A percentile compares a stretch with the other conserved stretches of the same genome.
phyloP scores from a whole-genome alignment of 148 eudicot species.

The Rhododendron vialii region DNA sequence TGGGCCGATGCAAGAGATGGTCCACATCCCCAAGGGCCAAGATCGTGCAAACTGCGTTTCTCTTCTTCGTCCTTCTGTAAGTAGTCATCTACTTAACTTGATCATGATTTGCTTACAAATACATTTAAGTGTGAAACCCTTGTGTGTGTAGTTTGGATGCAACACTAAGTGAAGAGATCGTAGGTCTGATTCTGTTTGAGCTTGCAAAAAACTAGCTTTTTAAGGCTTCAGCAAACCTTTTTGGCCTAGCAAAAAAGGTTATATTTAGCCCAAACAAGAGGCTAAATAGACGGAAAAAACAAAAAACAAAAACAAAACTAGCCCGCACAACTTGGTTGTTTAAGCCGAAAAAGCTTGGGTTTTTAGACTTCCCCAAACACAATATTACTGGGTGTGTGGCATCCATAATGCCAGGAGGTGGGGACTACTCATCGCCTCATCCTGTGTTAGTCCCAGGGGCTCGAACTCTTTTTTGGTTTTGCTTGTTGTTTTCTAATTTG shows the following conservation, averaged over 20 bases:
- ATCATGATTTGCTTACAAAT: too few relatives aligned
- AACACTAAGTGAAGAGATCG: neutral
- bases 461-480: neutral
- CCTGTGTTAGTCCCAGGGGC: neutral
- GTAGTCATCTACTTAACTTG: conserved; percentile 12
- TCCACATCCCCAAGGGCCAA: conserved; percentile 34
- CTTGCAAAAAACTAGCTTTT: neutral
- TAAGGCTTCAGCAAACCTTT: neutral
- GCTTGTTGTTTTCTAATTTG: too few relatives aligned
- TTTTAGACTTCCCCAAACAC: neutral
- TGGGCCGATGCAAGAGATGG: conserved; percentile 29
- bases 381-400: too few relatives aligned
- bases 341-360: neutral
- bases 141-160: neutral
- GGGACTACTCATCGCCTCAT: too few relatives aligned
- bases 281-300: neutral
- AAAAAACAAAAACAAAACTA: too few relatives aligned
- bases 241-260: neutral
- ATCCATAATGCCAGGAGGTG: too few relatives aligned
- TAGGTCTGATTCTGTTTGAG: neutral
- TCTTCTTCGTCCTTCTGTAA: conserved; percentile 35
- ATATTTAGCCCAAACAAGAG: too few relatives aligned
- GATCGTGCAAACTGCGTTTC: conserved; percentile 34
- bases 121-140: neutral
- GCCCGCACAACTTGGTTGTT: neutral